Evolutionary conservation across 768 basidiomycete species (phyloP), one percentile per base, ranked within the genome.

Genomic region (Lentinus brumalis): DNA sequence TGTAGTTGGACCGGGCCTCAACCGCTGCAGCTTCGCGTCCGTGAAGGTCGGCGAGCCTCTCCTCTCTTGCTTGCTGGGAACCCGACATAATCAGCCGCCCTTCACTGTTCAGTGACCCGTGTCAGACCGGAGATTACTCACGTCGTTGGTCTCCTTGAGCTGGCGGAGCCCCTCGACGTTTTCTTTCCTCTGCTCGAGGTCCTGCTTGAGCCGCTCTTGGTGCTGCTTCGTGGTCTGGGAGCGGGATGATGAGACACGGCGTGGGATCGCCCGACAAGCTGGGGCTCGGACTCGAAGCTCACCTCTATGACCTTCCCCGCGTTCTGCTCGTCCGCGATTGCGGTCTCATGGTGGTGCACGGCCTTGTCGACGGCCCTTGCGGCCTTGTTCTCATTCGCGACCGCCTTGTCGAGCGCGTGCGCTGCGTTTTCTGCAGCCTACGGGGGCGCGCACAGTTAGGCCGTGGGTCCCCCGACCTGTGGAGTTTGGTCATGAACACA

Each of bases 321-420:
- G 46, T 70, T 76, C 56, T 75, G 74, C 26, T 79, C 69, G 50
- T 77, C 67, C 15, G 80, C 71, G 18, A 81, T 56, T 1, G 84
- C 81, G 16, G 76, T 66, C 29, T 87, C 81, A 61, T 86, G 85
- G 18, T 76, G 70, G 62, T 84, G 80, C 15, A 79, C 77, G 8
- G 85, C 83, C 53, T 83, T 78, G 69, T 83, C 81, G 50, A 86
- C 71, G 26, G 78, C 77, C 56, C 79, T 76, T 18, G 81, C 76
- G 5, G 78, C 73, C 61, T 78, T 78, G 62, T 83, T 76, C 70
- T 89, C 85, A 52, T 75, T 74, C 66, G 79, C 78, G 61, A 80
- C 77, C 50, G 81, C 73, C 68, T 84, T 86, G 40, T 78, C 77
- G 60, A 78, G 72, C 5, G 71, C 57, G 66, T 81, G 80, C 46